Base-by-base conservation (phyloP, 2,329 filamentous ascomycete species). In the Botrytis medusae region DNA sequence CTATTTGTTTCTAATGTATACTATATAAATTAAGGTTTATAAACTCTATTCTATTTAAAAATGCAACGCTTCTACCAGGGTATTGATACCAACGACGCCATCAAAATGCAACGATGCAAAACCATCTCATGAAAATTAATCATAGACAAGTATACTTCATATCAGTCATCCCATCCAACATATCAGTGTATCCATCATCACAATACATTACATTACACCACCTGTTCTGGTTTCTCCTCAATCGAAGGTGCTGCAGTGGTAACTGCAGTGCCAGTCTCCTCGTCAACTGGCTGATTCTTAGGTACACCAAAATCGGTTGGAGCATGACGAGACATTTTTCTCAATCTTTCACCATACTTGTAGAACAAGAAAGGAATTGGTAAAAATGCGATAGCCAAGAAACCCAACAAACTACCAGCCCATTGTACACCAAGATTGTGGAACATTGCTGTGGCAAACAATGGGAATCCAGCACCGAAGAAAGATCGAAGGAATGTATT, bases 261-360 rank as follows among this genome's bases (percentile, higher is more conserved):
- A 32, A 54, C 48, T 68, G 48, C 48, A 9, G 65, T 69, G 10
- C 34, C 60, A 25, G 60, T 22, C 48, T 72, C 70, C 32, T 72
- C 70, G n/a, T 72, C 70, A 4, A 44, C 65, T 67, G 37, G 46
- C 37, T 51, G 57, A 46, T 32, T 32, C 7, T 71, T 71, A 1
- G 60, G 61, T 57, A 37, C 37, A 48, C 44, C 61, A n/a, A 67
- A 72, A 57, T 72, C 70, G 14, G 70, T 76, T 68, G 70, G 70
- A 34, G 70, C 70, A 60, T 72, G 40, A 9, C 57, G 82, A 20
- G 71, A 72, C 51, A 48, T 60, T 29, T 69, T 72, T 59, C 90
- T 85, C 75, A 92, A 88, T 79, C 81, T 85, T 79, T 82, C 83
- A 65, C 90, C 90, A 79, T 89, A 92, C 70, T 86, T 81, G 81